Conservation (phyloP, 225 moss, liverwort and hornwort genomes). For the Antitrichia curtipendula region DNA sequence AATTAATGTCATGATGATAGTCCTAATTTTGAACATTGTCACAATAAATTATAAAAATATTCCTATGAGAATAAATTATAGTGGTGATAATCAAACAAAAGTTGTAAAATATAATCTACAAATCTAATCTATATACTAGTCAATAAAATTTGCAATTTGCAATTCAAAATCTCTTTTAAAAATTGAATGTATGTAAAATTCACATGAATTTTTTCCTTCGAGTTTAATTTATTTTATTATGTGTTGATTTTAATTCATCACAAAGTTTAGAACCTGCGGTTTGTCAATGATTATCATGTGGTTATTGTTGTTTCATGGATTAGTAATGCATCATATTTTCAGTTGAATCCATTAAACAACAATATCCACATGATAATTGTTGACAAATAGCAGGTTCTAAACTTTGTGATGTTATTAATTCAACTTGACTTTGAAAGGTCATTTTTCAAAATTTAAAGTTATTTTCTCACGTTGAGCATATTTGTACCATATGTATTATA, state of each 20-base stretch:
- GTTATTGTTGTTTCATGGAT: too few species aligned
- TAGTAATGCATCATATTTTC: too few species aligned
- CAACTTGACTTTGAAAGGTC: neutral
- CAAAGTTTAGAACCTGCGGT: too few species aligned
- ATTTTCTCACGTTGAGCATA: neutral
- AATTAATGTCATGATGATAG: fast-evolving
- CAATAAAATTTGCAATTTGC: neutral
- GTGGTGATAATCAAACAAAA: neutral
- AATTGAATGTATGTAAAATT: neutral
- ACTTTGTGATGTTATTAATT: too few species aligned
- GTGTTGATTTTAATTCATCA: neutral
- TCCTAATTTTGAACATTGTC: fast-evolving
- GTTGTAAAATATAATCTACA: neutral
- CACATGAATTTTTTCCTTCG: neutral
- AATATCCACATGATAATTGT: too few species aligned
- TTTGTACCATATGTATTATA: neutral
- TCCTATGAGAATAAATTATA: neutral
- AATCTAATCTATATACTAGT: neutral
- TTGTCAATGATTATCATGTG: too few species aligned
- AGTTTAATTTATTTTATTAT: neutral
- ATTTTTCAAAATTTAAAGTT: neutral
- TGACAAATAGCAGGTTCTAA: too few species aligned
- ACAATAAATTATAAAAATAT: neutral
- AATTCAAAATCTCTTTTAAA: neutral
- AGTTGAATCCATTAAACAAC: too few species aligned